phyloP scores from a whole-genome alignment of 2,329 filamentous ascomycete species.

The Cladosporium sp. region DNA sequence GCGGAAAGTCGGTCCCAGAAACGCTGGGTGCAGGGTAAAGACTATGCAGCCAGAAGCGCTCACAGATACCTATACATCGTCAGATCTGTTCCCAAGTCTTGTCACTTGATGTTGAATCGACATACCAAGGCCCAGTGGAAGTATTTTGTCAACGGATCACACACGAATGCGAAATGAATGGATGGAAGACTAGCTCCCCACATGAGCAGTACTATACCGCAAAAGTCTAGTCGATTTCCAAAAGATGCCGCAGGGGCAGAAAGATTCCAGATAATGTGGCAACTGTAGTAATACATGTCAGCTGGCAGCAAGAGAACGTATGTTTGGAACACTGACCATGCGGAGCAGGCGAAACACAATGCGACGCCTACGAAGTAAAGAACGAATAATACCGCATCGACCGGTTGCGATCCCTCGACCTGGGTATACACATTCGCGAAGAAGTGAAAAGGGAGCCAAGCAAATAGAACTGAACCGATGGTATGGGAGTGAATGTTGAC shows the following conservation, averaged over 20 bases:
- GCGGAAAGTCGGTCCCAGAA: conserved; percentile 15
- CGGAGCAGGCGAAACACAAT: conserved; percentile 17
- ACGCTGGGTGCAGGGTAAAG: conserved; percentile 16
- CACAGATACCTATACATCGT: conserved; percentile 9
- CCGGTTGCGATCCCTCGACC: not conserved
- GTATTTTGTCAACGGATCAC: conserved; percentile 8
- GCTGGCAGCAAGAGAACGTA: not conserved
- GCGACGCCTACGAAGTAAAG: conserved; percentile 18
- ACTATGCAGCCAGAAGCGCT: conserved; percentile 16
- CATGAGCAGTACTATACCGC: conserved; percentile 19
- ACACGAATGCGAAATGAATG: conserved; percentile 17
- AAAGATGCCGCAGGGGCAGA: conserved; percentile 10
- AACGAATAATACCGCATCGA: conserved; percentile 15
- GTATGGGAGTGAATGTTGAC: conserved; percentile 20
- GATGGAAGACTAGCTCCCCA: conserved; percentile 20
- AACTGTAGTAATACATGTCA: conserved; percentile 10
- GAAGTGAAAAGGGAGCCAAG: conserved; percentile 16
- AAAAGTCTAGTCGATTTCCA: conserved; percentile 17
- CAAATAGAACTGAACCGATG: conserved; percentile 15
- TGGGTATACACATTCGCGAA: conserved; percentile 8
- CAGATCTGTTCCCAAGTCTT: not conserved
- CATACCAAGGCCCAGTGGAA: conserved; percentile 17
- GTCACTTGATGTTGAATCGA: not conserved
- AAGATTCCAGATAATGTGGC: conserved; percentile 16
- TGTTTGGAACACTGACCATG: conserved; percentile 10